Base-by-base conservation (phyloP, 1,139 yeast genomes). In the Wickerhamiella pararugosa region DNA sequence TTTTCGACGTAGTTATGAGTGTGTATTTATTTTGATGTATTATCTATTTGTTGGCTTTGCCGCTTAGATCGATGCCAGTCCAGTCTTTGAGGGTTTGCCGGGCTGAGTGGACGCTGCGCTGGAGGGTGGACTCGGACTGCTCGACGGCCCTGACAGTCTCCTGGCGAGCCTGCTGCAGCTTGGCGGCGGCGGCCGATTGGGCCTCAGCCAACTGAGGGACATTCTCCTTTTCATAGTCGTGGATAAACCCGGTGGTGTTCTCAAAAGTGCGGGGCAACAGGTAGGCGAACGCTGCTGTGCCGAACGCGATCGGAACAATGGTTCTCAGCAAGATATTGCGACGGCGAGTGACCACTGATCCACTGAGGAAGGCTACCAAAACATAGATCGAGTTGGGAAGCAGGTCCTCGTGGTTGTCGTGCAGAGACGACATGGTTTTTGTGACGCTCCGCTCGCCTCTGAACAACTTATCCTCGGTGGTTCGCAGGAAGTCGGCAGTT, bases 321-420 rank as follows among this genome's bases (percentile, higher is more conserved):
- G 71, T 63, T 53, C 79, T 76, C 10, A 82, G 59, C 4, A 79
- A 43, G 9, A 79, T 47, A 39, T 76, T 73, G 47, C 83, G 71
- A 53, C 77, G 77, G 56, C 94, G 83, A 3, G 94, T 75, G 41
- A 81, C 58, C 40, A 90, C 76, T 28, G 83, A 73, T 42, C 96
- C 97, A 4, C 92, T 66, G 53, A 87, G 70, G 2, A 77, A 70
- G 65, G 52, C 50, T 35, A 86, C 74, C 8, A 75, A 56, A 27
- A 83, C 68, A 55, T 82, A 86, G 27, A 83, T 63, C 5, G 79
- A 63, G 46, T 83, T 84, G 7, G 96, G 94, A 38, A 81, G 65
- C 42, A 87, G 62, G 47, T 76, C 82, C 60, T 86, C 97, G 41
- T 71, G 65, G 50, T 70, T 76, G 51, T 75, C 73, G 59, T 81